Conservation (phyloP, 345 rosid genomes). For the Gynandropsis gynandra region DNA sequence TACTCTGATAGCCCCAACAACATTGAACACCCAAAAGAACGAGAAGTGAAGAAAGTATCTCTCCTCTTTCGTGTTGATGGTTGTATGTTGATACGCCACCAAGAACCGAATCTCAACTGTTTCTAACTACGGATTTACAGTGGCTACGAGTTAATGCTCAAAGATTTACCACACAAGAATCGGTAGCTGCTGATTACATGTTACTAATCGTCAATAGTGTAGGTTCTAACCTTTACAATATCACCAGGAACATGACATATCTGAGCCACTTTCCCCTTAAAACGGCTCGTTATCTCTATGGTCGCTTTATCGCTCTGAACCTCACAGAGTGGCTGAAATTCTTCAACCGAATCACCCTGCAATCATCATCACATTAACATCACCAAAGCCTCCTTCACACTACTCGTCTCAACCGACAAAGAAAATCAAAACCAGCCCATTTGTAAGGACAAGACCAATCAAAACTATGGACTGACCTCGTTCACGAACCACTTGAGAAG, state of each 20-base stretch:
- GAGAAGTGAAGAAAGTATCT: too few species aligned
- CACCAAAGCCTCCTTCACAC: background rate
- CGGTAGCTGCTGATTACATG: too few species aligned
- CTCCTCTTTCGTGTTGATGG: too few species aligned
- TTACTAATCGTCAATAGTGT: background rate
- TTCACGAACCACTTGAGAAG: conserved; percentile 84
- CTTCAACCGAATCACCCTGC: conserved; percentile 81
- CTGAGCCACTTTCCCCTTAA: conserved; percentile 63
- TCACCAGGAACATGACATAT: conserved; percentile 61
- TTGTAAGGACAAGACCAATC: background rate
- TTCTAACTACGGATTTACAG: too few species aligned
- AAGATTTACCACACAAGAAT: too few species aligned
- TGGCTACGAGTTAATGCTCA: too few species aligned
- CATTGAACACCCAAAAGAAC: too few species aligned
- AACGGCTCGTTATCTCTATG: conserved; percentile 91
- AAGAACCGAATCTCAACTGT: too few species aligned
- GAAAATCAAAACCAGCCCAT: background rate
- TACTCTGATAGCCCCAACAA: too few species aligned
- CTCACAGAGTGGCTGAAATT: conserved; percentile 93
- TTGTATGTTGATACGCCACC: too few species aligned
- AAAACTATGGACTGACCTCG: conserved; percentile 46
- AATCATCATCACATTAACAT: conserved; percentile 15
- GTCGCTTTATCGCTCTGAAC: conserved; percentile 98
- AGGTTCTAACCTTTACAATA: conserved; percentile 65
- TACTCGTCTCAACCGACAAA: background rate